Evolutionary conservation across 345 rosid species (phyloP).

Genomic region (Litchi chinensis): DNA sequence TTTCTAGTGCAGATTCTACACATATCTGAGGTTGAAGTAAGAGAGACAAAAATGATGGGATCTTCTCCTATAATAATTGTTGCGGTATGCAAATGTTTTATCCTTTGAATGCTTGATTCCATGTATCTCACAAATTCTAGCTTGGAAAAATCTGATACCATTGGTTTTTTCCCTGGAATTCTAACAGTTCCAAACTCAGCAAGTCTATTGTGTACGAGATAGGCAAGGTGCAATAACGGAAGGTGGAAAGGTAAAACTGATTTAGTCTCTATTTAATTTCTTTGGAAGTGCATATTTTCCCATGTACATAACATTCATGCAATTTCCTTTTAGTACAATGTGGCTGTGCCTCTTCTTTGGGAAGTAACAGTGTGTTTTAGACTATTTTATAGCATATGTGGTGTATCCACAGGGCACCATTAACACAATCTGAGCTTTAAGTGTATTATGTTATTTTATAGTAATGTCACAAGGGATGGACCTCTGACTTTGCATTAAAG

Average conservation of each 20-base stretch:
- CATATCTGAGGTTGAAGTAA: constrained; percentile 81
- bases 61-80: constrained; percentile 72
- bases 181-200: constrained; percentile 87
- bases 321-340: neutral
- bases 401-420: neutral
- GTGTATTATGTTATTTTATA: neutral
- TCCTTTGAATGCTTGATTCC: neutral
- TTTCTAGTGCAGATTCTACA: constrained; percentile 70
- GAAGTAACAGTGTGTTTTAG: no score
- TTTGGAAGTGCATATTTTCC: neutral
- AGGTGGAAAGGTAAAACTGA: constrained; percentile 70
- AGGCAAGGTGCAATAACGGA: constrained; percentile 70
- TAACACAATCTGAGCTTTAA: neutral
- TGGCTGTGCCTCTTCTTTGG: neutral
- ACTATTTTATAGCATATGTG: neutral
- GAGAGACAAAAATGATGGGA: constrained; percentile 96
- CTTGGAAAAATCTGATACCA: neutral
- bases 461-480: neutral
- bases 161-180: constrained; percentile 7
- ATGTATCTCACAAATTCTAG: neutral
- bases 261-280: neutral
- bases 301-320: neutral
- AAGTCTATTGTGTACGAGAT: constrained; percentile 80
- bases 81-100: constrained; percentile 42
- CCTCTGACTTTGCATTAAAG: neutral